Conservation (phyloP, 129 eudicot species). For the Gnaphalium uliginosum region DNA sequence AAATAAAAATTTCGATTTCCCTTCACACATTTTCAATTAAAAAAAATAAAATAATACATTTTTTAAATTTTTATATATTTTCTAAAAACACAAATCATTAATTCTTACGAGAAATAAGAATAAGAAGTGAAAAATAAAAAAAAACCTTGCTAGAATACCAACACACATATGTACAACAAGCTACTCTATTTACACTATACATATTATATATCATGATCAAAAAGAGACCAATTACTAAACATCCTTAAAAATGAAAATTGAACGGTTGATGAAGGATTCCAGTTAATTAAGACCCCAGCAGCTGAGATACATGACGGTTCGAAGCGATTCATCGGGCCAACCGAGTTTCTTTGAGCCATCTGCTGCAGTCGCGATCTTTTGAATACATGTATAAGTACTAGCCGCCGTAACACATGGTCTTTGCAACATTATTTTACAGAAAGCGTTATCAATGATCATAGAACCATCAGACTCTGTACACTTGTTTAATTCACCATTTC, state of each 20-base stretch:
- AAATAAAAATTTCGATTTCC: too few species aligned
- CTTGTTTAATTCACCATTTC: slow-evolving; percentile 23
- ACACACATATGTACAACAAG: slow-evolving; percentile 37
- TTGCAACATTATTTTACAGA: slow-evolving; percentile 15
- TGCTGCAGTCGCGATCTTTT: slow-evolving; percentile 10
- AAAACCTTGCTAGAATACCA: slow-evolving; percentile 24
- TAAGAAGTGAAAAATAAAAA: too few species aligned
- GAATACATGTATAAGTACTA: slow-evolving; percentile 15
- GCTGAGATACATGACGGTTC: slow-evolving; percentile 42
- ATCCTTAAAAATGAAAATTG: not conserved
- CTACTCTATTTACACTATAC: not conserved
- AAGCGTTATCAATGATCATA: slow-evolving; percentile 8
- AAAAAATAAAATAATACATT: too few species aligned
- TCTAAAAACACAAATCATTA: too few species aligned
- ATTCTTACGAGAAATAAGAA: not conserved
- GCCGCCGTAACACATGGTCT: not conserved
- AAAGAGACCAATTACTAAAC: not conserved
- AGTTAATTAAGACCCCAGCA: slow-evolving; percentile 35
- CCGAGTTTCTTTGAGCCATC: slow-evolving; percentile 18
- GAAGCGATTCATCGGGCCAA: slow-evolving; percentile 39
- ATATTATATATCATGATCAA: slow-evolving; percentile 9
- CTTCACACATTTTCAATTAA: too few species aligned
- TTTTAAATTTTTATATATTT: too few species aligned
- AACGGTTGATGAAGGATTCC: not conserved
- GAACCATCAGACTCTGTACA: slow-evolving; percentile 3